phyloP scores from a whole-genome alignment of 495 filamentous ascomycete species.

The Bryoglossum gracile region DNA sequence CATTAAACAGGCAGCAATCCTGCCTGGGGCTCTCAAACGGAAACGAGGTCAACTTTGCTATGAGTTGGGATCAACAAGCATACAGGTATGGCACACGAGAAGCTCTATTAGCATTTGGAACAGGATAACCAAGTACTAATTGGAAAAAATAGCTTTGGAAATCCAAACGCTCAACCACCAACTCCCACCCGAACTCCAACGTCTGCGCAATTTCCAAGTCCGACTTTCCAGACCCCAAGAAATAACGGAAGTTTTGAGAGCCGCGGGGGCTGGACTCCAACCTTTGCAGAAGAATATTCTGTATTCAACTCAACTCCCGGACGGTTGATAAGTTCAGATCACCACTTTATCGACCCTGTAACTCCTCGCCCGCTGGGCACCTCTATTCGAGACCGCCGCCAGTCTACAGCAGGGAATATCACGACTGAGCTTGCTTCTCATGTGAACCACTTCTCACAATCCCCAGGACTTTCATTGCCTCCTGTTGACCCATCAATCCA shows the following conservation, averaged over 20 bases:
- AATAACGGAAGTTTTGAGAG: conserved; percentile 39
- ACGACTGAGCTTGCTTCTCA: conserved; percentile 45
- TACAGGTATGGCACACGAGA: conserved; percentile 52
- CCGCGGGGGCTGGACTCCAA: conserved; percentile 44
- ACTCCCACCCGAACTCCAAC: conserved; percentile 71
- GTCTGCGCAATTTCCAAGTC: conserved; percentile 52
- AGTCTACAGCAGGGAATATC: conserved; percentile 23
- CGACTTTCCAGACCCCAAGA: conserved; percentile 62
- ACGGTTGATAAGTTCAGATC: conserved; percentile 37
- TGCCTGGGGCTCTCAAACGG: conserved; percentile 13
- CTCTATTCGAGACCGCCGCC: conserved; percentile 3
- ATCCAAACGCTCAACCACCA: conserved; percentile 69
- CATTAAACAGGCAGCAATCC: conserved; percentile 17
- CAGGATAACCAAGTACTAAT: conserved; percentile 2
- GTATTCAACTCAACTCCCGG: conserved; percentile 50
- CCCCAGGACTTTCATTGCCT: conserved; percentile 42
- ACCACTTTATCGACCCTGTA: conserved; percentile 26
- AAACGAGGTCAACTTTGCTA: conserved; percentile 39
- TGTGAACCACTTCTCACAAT: conserved; percentile 52
- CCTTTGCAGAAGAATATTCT: conserved; percentile 50
- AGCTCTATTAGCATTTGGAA: not conserved
- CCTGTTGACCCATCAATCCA: conserved; percentile 51
- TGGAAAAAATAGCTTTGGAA: conserved; percentile 55
- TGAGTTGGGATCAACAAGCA: conserved; percentile 69
- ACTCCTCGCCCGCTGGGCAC: conserved; percentile 13